phyloP scores from a whole-genome alignment of 495 filamentous ascomycete genomes.

The Terfezia claveryi region DNA sequence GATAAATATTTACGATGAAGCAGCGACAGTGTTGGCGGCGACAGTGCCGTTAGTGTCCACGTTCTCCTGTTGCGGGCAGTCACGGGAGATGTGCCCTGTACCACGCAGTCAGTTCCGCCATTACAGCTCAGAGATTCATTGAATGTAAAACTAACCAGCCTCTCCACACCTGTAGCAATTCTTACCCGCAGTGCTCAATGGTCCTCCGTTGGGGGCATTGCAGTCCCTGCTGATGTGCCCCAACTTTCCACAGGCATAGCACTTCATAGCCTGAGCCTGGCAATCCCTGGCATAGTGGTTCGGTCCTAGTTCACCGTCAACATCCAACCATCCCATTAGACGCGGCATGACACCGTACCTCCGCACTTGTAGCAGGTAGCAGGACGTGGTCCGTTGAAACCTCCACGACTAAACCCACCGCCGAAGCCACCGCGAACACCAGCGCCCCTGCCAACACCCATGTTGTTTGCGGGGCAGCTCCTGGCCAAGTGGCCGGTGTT shows the following conservation, averaged over 20 bases:
- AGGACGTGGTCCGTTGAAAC: constrained; percentile 46
- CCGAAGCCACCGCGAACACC: constrained; percentile 30
- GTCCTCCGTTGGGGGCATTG: constrained; percentile 89
- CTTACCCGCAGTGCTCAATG: constrained; percentile 86
- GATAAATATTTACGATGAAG: neutral
- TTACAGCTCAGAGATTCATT: neutral
- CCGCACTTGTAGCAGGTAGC: constrained; percentile 99
- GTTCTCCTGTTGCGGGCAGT: constrained; percentile 49
- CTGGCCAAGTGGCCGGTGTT: constrained; percentile 82
- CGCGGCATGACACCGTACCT: constrained; percentile 19
- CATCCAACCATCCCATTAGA: no score
- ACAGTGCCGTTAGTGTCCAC: constrained; percentile 24
- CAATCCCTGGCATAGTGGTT: constrained; percentile 98
- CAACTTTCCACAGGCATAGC: constrained; percentile 96
- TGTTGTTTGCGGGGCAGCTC: constrained; percentile 41
- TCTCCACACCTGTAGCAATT: constrained; percentile 96
- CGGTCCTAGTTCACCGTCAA: constrained; percentile 28
- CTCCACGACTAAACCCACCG: constrained; percentile 40
- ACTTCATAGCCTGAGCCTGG: constrained; percentile 99
- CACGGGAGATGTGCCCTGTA: constrained; percentile 74
- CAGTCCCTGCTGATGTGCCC: constrained; percentile 97
- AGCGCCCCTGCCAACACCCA: constrained; percentile 39
- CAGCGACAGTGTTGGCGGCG: constrained; percentile 14
- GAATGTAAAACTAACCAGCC: constrained; percentile 26
- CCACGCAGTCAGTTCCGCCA: neutral